Evolutionary conservation across 441 rosid genomes (phyloP).

Genomic region (Raphanus hybrid): DNA sequence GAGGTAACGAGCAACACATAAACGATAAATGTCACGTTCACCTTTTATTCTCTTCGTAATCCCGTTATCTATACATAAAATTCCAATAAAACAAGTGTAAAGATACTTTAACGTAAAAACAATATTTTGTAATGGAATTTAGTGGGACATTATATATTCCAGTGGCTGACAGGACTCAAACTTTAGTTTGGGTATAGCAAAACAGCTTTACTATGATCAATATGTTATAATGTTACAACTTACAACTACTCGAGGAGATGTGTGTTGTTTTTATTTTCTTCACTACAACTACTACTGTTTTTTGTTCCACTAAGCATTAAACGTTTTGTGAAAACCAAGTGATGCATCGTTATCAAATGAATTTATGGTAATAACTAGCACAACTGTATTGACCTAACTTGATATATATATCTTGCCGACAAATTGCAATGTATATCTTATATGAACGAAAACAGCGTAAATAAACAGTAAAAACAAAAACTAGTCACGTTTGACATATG

Average conservation of each 20-base stretch:
- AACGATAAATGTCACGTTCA: constrained; percentile 30
- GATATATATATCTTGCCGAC: constrained; percentile 19
- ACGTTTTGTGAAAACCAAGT: constrained; percentile 8
- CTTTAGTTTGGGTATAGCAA: neutral
- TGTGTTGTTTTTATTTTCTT: neutral
- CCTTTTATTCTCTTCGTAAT: neutral
- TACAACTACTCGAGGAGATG: neutral
- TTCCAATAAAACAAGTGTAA: constrained; percentile 5
- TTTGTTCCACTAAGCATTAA: neutral
- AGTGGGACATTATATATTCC: constrained; percentile 12
- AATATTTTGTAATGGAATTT: constrained; percentile 19
- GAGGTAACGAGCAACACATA: constrained; percentile 10
- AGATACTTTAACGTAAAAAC: constrained; percentile 13
- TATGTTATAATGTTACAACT: neutral
- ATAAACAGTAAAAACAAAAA: neutral
- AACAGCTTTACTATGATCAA: constrained; percentile 2
- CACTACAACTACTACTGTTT: neutral
- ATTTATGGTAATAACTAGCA: constrained; percentile 16
- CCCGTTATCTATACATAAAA: constrained; percentile 30
- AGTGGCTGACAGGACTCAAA: neutral
- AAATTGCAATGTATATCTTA: neutral
- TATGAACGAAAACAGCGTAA: neutral
- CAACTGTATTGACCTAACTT: constrained; percentile 20
- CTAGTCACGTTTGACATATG: neutral
- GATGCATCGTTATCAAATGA: constrained; percentile 27